A percentile compares a stretch with the other conserved stretches of the same genome.
Evolutionary conservation across 2,329 filamentous ascomycete genomes (phyloP).

Genomic region (Venturia carpophila): DNA sequence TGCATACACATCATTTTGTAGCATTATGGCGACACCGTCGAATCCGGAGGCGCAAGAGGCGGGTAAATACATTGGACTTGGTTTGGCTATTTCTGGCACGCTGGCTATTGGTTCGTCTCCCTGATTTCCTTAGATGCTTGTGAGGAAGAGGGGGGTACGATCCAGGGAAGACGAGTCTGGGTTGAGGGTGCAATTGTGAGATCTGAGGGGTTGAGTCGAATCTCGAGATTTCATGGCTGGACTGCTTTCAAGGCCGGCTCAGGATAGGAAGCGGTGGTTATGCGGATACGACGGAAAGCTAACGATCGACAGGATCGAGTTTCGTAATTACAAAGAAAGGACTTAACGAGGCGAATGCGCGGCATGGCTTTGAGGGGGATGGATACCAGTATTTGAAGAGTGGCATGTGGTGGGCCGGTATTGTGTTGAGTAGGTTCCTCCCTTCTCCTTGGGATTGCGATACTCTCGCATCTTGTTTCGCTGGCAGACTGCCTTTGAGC

Average conservation of each 20-base stretch:
- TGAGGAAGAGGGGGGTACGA: not conserved
- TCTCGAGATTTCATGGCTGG: not conserved
- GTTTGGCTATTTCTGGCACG: conserved; percentile 35
- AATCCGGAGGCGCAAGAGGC: conserved; percentile 23
- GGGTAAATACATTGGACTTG: conserved; percentile 37
- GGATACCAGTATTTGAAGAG: conserved; percentile 90
- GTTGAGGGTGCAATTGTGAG: not conserved
- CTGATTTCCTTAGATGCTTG: not conserved
- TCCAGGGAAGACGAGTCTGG: not conserved
- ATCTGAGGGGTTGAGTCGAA: not conserved
- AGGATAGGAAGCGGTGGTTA: not conserved
- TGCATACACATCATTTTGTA: not conserved
- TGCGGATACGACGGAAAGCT: not conserved
- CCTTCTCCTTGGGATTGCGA: not conserved
- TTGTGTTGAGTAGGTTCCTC: conserved; percentile 63
- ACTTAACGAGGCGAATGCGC: conserved; percentile 80
- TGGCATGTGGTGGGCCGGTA: conserved; percentile 96
- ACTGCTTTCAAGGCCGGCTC: not conserved
- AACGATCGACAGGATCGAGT: conserved; percentile 60
- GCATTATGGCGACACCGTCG: conserved; percentile 22
- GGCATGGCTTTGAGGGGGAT: conserved; percentile 93
- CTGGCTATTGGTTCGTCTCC: conserved; percentile 31
- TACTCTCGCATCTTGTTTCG: not conserved
- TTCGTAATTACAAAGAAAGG: conserved; percentile 99
- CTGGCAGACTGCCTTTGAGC: not conserved